phyloP scores from a whole-genome alignment of 2,329 filamentous ascomycete genomes.

The Thielaviopsis punctulata region DNA sequence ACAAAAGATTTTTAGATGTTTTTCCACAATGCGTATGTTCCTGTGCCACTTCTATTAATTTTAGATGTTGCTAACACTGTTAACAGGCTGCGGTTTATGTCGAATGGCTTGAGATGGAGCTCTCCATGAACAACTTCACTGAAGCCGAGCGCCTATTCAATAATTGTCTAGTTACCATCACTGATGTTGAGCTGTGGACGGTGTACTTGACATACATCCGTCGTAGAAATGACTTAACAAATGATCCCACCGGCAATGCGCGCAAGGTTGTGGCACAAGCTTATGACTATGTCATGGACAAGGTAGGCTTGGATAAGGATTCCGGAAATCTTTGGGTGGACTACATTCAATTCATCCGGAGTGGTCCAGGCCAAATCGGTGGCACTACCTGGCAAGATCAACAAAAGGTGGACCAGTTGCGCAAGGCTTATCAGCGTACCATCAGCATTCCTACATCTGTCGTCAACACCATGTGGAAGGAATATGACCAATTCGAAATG shows the following conservation, averaged over 20 bases:
- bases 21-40: constrained; percentile 80
- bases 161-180: constrained; percentile 58
- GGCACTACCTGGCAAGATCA: constrained; percentile 88
- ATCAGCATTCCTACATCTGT: constrained; percentile 73
- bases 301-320: constrained; percentile 81
- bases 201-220: constrained; percentile 92
- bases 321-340: constrained; percentile 84
- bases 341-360: constrained; percentile 85
- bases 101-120: constrained; percentile 75
- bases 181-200: constrained; percentile 77
- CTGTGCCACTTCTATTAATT: not conserved
- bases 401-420: constrained; percentile 89
- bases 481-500: constrained; percentile 95
- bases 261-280: constrained; percentile 67
- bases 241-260: constrained; percentile 59
- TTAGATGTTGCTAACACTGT: constrained; percentile 19
- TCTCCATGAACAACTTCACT: constrained; percentile 66
- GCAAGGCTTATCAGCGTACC: constrained; percentile 83
- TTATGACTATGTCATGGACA: constrained; percentile 82
- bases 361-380: constrained; percentile 68
- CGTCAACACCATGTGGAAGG: constrained; percentile 80
- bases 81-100: constrained; percentile 78
- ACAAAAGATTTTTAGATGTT: constrained; percentile 70
- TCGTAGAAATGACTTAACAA: constrained; percentile 66
- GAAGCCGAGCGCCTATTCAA: constrained; percentile 72